phyloP scores from a whole-genome alignment of 129 eudicot genomes.

The Arctium minus region DNA sequence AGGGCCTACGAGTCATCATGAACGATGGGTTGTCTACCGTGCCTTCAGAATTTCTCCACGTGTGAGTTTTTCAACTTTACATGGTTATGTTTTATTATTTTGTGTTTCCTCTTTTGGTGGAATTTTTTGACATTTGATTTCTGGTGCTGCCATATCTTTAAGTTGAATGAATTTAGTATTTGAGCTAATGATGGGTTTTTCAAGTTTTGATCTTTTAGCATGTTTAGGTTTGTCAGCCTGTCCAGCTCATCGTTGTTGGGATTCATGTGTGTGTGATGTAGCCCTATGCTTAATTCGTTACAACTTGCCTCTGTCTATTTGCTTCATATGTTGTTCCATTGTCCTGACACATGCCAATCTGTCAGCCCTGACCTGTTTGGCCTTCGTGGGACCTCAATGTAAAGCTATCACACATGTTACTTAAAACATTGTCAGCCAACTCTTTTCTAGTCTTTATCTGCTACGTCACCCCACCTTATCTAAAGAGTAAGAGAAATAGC shows the following conservation, averaged over 20 bases:
- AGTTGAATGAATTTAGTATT: not conserved
- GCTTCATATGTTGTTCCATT: not conserved
- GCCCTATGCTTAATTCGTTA: not conserved
- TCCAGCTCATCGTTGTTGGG: not conserved
- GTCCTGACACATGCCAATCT: no score
- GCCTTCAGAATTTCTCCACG: constrained; percentile 82
- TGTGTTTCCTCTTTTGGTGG: not conserved
- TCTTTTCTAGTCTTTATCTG: no score
- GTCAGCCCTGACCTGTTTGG: no score
- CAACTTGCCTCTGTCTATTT: not conserved
- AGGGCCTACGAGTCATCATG: constrained; percentile 97
- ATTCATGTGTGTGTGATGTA: not conserved
- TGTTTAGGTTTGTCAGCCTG: not conserved
- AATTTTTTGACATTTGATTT: not conserved
- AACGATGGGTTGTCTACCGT: constrained; percentile 89
- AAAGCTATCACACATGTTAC: no score
- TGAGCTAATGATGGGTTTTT: not conserved
- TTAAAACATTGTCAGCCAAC: no score
- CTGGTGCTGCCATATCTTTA: not conserved
- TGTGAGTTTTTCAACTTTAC: constrained; percentile 50
- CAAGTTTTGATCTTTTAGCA: not conserved
- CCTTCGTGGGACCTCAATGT: no score
- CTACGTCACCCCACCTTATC: no score
- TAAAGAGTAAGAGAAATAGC: no score
- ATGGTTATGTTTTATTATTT: not conserved